Evolutionary conservation across 2,329 filamentous ascomycete genomes (phyloP), one percentile per base, ranked within the genome.

Genomic region (Calonectria pseudoreteaudii): DNA sequence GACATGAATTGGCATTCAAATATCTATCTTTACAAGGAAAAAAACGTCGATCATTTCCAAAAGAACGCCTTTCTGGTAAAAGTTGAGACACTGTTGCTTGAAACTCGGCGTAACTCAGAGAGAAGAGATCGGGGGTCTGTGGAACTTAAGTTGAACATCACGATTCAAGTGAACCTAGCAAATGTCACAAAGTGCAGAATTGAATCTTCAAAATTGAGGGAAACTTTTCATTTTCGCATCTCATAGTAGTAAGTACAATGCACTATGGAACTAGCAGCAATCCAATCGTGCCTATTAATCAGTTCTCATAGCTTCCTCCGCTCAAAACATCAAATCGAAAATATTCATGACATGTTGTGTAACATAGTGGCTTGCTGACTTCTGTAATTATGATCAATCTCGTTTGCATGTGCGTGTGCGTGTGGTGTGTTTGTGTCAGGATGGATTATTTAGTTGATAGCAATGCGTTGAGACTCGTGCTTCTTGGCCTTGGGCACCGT

Each of bases 401-500:
- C 10, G 23, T n/a, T n/a, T 8, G 31, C n/a, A 11, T 36, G 49
- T 34, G 13, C 18, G 14, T 14, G 47, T 56, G 30, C 13, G 14
- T 16, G 31, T 23, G 10, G n/a, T 11, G 16, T 20, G n/a, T 26
- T 9, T 14, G 16, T 41, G 34, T 41, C 41, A 23, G 18, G 26
- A 44, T 44, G 36, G 31, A 16, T 41, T 23, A 52, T 71, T 86
- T 87, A 91, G 81, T 86, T 83, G 80, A 93, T 87, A 38, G 83
- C 79, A 77, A 93, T 91, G 84, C 89, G 90, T 79, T 88, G 87
- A 41, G 84, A 80, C 83, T 90, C 88, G 75, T 87, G 86, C 88
- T 90, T 91, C 85, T 89, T 90, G 30, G 90, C 89, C 88, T 94
- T 94, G 64, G 93, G 93, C 26, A 94, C 89, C 30, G 86, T 80